Base-by-base conservation (phyloP, 768 basidiomycete species). In the Terana coerulea region DNA sequence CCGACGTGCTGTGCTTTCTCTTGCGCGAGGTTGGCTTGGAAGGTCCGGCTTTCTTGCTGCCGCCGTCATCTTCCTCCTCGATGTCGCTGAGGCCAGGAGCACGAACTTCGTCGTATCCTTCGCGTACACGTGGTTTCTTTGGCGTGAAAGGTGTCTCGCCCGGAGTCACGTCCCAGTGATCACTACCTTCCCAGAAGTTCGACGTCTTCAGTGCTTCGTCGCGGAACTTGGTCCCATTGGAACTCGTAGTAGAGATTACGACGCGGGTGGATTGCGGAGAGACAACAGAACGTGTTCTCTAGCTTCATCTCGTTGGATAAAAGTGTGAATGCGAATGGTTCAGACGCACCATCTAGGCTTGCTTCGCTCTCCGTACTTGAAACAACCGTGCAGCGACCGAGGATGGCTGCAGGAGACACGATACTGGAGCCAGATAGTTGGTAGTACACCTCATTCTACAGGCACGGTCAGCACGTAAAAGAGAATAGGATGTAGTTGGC, bases 371-470 rank as follows among this genome's bases (percentile, higher is more conserved):
- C 31, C 14, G 46, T 22, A 28, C 33, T 17, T 25, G 61, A 57
- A 26, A 86, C 74, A 11, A 65, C 54, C 12, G 63, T 66, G 61
- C 86, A 88, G 47, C 64, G 76, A 10, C 72, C 69, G 17, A 80
- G 59, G 35, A 90, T 73, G 37, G 72, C 69, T 14, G 75, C 71
- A 5, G 85, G 77, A 12, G 72, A 68, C 14, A 87, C 58, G 34
- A 77, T 69, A 21, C 71, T 78, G 36, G 69, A 72, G 4, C 74
- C 72, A 28, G 71, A 57, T 21, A 87, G 65, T 8, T 80, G 79
- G 45, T 85, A 86, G 59, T 88, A 90, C 6, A 91, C 75, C 65
- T 91, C 89, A 56, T 88, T 86, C 89, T 91, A 55, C 1, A 22
- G 11, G 25, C 11, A 39, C 11, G 10, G 75, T 49, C 26, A 46